Conservation (phyloP, 2,329 filamentous ascomycete species). For the Paraphaeosphaeria sporulosa region DNA sequence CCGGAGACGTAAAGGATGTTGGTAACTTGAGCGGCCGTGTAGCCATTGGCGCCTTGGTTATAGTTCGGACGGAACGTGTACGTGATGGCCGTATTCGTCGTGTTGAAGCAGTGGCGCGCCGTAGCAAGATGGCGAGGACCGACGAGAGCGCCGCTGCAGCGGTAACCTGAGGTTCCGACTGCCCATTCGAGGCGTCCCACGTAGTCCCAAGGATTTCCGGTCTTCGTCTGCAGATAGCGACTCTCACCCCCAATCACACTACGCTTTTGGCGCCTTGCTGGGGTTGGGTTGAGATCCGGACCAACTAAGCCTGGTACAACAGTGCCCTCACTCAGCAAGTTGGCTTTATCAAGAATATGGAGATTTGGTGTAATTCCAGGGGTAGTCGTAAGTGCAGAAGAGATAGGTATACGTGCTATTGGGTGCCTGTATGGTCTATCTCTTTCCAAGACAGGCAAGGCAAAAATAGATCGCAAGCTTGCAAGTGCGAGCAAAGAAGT, state of each 20-base stretch:
- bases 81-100: neutral
- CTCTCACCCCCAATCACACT: neutral
- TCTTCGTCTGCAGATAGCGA: neutral
- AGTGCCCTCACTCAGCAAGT: neutral
- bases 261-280: neutral
- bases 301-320: neutral
- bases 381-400: neutral
- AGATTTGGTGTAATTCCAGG: neutral
- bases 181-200: neutral
- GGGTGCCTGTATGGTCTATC: neutral
- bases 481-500: neutral
- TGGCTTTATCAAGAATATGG: neutral
- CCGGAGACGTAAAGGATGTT: neutral
- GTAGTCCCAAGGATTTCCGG: neutral
- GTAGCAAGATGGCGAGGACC: neutral
- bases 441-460: neutral
- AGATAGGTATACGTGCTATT: neutral
- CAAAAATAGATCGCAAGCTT: neutral
- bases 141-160: neutral
- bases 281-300: neutral
- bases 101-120: neutral
- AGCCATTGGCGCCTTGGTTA: neutral
- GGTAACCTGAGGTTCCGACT: neutral
- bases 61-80: neutral
- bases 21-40: neutral